A percentile compares a stretch with the other conserved stretches of the same genome.
Evolutionary conservation across 1,284 basidiomycete genomes (phyloP).

Genomic region (Marasmius sp.): DNA sequence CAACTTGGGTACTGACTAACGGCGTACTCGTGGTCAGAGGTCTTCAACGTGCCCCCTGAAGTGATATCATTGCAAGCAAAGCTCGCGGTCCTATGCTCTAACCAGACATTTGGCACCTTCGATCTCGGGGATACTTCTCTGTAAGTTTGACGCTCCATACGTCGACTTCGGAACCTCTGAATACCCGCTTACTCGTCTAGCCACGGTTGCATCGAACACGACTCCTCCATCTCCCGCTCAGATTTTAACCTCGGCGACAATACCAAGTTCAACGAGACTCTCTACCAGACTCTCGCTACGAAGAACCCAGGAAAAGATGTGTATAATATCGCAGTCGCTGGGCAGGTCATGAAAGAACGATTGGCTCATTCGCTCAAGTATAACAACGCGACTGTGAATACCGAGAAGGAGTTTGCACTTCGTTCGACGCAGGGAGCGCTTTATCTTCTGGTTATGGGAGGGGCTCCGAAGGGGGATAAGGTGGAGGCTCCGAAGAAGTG

Average conservation of each 20-base stretch:
- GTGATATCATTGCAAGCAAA: not conserved
- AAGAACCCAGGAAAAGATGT: not conserved
- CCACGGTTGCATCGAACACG: slow-evolving; percentile 1
- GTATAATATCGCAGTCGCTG: not conserved
- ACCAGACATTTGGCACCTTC: not conserved
- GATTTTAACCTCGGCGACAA: not conserved
- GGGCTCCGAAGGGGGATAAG: not conserved
- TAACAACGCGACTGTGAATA: not conserved
- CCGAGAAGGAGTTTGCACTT: not conserved
- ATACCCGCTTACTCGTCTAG: not conserved
- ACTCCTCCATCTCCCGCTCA: not conserved
- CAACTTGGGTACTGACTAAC: too few relatives aligned
- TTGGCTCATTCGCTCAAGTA: not conserved
- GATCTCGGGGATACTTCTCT: not conserved
- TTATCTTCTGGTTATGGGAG: not conserved
- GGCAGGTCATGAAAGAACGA: not conserved
- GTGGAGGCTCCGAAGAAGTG: not conserved
- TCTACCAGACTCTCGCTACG: not conserved
- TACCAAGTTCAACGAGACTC: not conserved
- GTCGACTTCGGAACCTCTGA: not conserved
- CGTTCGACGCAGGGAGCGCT: not conserved
- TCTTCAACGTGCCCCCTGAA: not conserved
- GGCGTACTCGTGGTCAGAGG: not conserved
- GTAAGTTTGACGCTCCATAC: not conserved
- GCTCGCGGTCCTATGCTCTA: not conserved